Percentiles rank a stretch among this genome's conserved stretches.
These are phyloP conservation scores for Camellia oleifera DNA, from an alignment of 179 eudicot genomes.

Conservation along the genomic window DNA sequence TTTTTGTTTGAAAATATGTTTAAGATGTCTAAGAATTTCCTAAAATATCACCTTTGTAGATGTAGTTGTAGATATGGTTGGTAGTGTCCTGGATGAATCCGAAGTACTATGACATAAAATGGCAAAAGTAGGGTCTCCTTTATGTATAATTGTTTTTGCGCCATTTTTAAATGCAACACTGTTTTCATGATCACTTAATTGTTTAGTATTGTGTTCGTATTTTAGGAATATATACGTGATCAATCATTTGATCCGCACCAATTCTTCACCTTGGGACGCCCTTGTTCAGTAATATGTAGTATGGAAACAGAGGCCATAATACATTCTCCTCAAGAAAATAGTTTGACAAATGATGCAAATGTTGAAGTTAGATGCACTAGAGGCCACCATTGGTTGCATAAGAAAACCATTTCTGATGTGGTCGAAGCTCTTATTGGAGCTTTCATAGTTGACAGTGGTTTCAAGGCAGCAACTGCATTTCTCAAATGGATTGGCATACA, in stretches of 20 bases:
- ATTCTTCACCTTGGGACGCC: conserved; percentile 67
- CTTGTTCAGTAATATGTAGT: conserved; percentile 62
- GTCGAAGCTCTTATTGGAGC: conserved; percentile 93
- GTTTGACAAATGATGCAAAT: conserved; percentile 20
- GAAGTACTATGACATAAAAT: neutral
- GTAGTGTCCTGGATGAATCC: neutral
- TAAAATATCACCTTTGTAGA: neutral
- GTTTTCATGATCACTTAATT: conserved; percentile 1
- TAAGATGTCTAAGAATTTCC: no score
- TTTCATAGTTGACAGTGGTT: conserved; percentile 85
- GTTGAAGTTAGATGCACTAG: conserved; percentile 63
- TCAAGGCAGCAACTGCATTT: conserved; percentile 81
- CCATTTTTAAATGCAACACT: neutral
- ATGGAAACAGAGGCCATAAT: conserved; percentile 41
- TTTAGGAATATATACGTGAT: conserved; percentile 87
- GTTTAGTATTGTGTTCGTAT: neutral
- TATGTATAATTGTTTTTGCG: neutral
- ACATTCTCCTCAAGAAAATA: conserved; percentile 37
- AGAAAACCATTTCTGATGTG: conserved; percentile 92
- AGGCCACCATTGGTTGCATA: conserved; percentile 77
- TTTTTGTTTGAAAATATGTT: neutral
- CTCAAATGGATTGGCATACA: conserved; percentile 86
- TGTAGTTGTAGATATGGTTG: neutral
- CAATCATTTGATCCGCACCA: conserved; percentile 72
- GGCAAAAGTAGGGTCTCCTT: neutral